Conservation (phyloP, 1,139 yeast genomes). For the Pichia sp. region DNA sequence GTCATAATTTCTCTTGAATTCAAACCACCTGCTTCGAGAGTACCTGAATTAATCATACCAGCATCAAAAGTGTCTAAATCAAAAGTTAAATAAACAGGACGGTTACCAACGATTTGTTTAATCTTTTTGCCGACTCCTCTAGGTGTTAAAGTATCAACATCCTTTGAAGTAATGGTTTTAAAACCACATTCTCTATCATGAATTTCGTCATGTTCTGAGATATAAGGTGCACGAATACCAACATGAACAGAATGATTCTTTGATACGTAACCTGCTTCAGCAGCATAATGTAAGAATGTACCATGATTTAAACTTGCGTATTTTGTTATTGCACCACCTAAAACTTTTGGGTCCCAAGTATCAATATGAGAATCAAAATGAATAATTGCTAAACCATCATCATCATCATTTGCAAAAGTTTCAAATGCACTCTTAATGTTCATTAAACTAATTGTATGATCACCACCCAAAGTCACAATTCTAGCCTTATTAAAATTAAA, state of each 20-base stretch:
- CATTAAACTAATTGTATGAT: conserved; percentile 50
- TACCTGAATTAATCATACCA: conserved; percentile 50
- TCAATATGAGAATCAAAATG: conserved; percentile 58
- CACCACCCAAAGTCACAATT: conserved; percentile 52
- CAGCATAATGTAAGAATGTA: conserved; percentile 49
- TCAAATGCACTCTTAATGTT: conserved; percentile 45
- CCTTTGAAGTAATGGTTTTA: conserved; percentile 40
- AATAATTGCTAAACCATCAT: conserved; percentile 40
- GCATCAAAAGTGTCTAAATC: conserved; percentile 54
- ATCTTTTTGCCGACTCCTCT: conserved; percentile 35
- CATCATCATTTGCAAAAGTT: conserved; percentile 22
- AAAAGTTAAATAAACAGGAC: conserved; percentile 45
- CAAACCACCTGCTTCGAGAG: conserved; percentile 52
- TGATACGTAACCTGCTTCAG: conserved; percentile 47
- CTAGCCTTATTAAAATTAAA: conserved; percentile 23
- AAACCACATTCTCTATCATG: conserved; percentile 48
- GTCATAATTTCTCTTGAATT: conserved; percentile 44
- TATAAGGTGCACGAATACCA: conserved; percentile 51
- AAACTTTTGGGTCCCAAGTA: conserved; percentile 51
- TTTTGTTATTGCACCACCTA: conserved; percentile 49
- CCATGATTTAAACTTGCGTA: conserved; percentile 54
- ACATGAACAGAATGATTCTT: conserved; percentile 41
- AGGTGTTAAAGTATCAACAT: conserved; percentile 34
- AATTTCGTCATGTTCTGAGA: conserved; percentile 33
- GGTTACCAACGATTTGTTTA: conserved; percentile 29